Evolutionary conservation across 129 eudicot genomes (phyloP), one percentile per base, ranked within the genome.

Genomic region (Escallonia herrerae): DNA sequence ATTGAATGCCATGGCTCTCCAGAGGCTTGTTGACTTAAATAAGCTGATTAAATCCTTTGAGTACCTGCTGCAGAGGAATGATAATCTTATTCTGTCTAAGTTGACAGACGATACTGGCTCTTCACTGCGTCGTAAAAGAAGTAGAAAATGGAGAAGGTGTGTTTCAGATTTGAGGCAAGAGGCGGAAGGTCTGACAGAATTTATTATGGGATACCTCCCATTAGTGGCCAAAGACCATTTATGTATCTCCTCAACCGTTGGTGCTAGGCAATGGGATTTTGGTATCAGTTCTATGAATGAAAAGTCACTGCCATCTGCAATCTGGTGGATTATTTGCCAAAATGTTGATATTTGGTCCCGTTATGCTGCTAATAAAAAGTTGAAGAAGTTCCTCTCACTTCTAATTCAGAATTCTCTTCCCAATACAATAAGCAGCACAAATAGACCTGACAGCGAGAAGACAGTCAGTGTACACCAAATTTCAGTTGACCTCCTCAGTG

Each of bases 11-110:
- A 89, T 89, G 91, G 69, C 89, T 52, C 66, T 89, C 62, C 96
- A 93, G 78, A 82, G 96, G 76, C 86, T 93, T 74, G 80, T 60
- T 76, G 99, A 93, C 74, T 67, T 93, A 65, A 85, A 81, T 60
- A 64, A 85, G 81, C 77, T 79, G 77, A 72, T 93, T 15, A 81
- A 77, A 15, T 81, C 87, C 60, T 66, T 81, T 40, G 84, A 83
- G 11, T 93, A 79, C 74, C 44, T 75, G 68, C 56, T 76, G 60
- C 78, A 72, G 74, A 73, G 80, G 75, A 81, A 76, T 66, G 77
- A 77, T 45, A 67, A 59, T 14, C 8, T 48, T 22, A 14, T 48
- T 15, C 40, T 56, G 7, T 13, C 52, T 33, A 67, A 62, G 58
- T 41, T 55, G 63, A 40, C 56, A 39, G 80, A 77, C 55, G 81